A percentile compares a stretch with the other conserved stretches of the same genome.
These are phyloP conservation scores for Telfairia occidentalis DNA, from an alignment of 331 rosid species.

Conservation along the genomic window DNA sequence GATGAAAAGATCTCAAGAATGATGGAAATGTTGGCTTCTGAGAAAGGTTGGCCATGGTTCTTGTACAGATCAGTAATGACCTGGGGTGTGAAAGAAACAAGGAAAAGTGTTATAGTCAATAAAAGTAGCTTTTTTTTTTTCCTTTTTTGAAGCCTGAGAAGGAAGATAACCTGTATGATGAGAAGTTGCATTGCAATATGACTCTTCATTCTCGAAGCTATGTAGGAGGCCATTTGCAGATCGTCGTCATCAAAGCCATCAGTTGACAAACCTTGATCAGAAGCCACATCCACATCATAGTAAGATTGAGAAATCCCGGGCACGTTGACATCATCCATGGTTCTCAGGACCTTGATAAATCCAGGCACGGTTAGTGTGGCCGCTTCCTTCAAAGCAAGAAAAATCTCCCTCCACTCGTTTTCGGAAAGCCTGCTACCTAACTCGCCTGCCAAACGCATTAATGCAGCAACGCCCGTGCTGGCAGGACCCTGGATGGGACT, in stretches of 20 bases:
- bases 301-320: slow-evolving; percentile 35
- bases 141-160: background rate
- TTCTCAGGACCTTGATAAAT: slow-evolving; percentile 66
- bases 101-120: background rate
- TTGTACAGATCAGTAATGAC: slow-evolving; percentile 58
- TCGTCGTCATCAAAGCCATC: slow-evolving; percentile 77
- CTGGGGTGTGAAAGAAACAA: slow-evolving; percentile 29
- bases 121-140: too few relatives aligned
- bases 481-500: slow-evolving; percentile 88
- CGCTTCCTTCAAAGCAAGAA: slow-evolving; percentile 65
- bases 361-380: slow-evolving; percentile 69
- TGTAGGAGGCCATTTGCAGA: slow-evolving; percentile 71
- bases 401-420: slow-evolving; percentile 71
- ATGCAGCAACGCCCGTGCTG: slow-evolving; percentile 76
- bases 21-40: slow-evolving; percentile 41
- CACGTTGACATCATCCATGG: slow-evolving; percentile 46
- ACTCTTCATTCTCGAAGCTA: slow-evolving; percentile 68
- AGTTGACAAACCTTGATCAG: slow-evolving; percentile 56
- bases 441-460: slow-evolving; percentile 63
- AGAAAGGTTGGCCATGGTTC: slow-evolving; percentile 40
- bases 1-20: slow-evolving; percentile 57
- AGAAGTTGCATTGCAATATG: slow-evolving; percentile 89
- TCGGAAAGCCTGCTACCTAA: slow-evolving; percentile 62
- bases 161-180: slow-evolving; percentile 58
- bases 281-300: slow-evolving; percentile 39